Percentiles rank a stretch among this genome's conserved stretches.
Evolutionary conservation across 352 stramenopile species (phyloP).

Genomic region (Globisporangium abappressorium): DNA sequence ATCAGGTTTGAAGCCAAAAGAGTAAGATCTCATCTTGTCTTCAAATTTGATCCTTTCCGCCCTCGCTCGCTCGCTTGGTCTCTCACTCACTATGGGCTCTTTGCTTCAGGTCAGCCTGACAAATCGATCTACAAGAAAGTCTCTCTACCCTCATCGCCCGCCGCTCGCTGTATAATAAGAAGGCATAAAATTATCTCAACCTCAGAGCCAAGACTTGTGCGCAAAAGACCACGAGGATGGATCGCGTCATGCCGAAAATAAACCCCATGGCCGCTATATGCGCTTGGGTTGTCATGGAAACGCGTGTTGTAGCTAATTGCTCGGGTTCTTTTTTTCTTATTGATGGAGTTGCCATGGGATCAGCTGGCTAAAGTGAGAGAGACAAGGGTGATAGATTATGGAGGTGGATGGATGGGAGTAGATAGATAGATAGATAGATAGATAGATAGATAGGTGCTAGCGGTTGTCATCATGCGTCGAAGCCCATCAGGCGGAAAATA

Average conservation of each 20-base stretch:
- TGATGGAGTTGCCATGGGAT: background rate
- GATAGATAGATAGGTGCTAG: background rate
- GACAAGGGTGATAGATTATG: background rate
- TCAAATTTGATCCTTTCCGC: slow-evolving; percentile 13
- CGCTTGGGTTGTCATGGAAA: background rate
- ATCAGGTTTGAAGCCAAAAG: background rate
- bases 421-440: background rate
- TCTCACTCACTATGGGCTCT: background rate
- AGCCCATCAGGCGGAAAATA: background rate
- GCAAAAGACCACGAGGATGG: slow-evolving; percentile 16
- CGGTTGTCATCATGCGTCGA: background rate
- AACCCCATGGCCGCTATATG: background rate
- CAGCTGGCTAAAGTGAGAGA: background rate
- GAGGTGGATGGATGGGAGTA: background rate
- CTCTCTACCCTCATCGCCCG: background rate
- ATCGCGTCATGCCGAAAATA: slow-evolving; percentile 10
- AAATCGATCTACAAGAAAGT: background rate
- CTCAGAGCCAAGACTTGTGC: background rate
- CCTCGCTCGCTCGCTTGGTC: background rate
- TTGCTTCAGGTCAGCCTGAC: background rate
- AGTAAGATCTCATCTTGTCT: slow-evolving; percentile 34
- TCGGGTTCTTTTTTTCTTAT: background rate
- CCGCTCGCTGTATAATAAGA: slow-evolving; percentile 9
- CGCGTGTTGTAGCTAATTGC: background rate
- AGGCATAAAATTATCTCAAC: slow-evolving; percentile 12